These are phyloP conservation scores for Porpolomopsis calyptriformis DNA, from an alignment of 768 basidiomycete genomes.

Conservation along the genomic window DNA sequence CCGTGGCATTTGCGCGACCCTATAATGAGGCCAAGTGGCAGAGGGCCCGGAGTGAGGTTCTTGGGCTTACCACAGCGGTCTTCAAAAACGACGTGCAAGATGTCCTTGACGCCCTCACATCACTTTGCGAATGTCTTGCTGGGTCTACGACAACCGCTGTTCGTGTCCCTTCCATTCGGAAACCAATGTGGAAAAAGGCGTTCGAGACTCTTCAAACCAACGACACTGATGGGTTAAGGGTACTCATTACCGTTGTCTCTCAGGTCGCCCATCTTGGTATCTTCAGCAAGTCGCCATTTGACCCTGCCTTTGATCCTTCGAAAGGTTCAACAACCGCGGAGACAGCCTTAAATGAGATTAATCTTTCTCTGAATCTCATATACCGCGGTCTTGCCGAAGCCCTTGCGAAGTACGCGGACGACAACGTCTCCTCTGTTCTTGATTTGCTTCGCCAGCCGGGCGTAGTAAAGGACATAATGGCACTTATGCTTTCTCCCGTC, in stretches of 20 bases:
- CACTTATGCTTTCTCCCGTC: slow-evolving; percentile 74
- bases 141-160: slow-evolving; percentile 16
- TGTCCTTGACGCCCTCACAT: slow-evolving; percentile 22
- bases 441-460: slow-evolving; percentile 45
- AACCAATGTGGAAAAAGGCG: slow-evolving; percentile 57
- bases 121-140: slow-evolving; percentile 22
- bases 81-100: slow-evolving; percentile 24
- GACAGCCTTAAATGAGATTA: slow-evolving; percentile 43
- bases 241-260: slow-evolving; percentile 48
- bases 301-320: slow-evolving; percentile 21
- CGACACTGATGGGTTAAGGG: slow-evolving; percentile 49
- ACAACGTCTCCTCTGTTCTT: slow-evolving; percentile 41
- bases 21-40: slow-evolving; percentile 27
- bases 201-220: slow-evolving; percentile 49
- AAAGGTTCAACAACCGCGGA: slow-evolving; percentile 14
- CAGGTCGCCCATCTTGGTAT: slow-evolving; percentile 56
- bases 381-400: slow-evolving; percentile 53
- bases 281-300: slow-evolving; percentile 45
- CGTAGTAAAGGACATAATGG: slow-evolving; percentile 48
- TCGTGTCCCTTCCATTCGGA: slow-evolving; percentile 32
- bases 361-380: slow-evolving; percentile 45
- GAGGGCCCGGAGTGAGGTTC: slow-evolving; percentile 23
- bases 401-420: slow-evolving; percentile 57
- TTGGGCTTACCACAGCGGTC: slow-evolving; percentile 23
- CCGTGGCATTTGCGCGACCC: slow-evolving; percentile 26